These are phyloP conservation scores for Fragilaria radians DNA, from an alignment of 108 stramenopile species.

Conservation along the genomic window DNA sequence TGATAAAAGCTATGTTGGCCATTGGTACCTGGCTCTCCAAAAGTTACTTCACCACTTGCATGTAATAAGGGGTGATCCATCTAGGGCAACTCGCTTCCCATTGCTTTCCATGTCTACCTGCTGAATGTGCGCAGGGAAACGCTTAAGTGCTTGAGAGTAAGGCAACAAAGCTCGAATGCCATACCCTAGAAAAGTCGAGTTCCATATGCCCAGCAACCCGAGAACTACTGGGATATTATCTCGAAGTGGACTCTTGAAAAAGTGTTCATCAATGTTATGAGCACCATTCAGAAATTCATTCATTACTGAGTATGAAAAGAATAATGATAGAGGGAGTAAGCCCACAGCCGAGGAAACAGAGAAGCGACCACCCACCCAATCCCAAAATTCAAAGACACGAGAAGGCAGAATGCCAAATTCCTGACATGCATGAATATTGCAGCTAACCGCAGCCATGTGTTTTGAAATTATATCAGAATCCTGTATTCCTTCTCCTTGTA, in stretches of 20 bases:
- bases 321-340: conserved; percentile 85
- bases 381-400: conserved; percentile 94
- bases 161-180: conserved; percentile 88
- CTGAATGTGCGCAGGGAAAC: conserved; percentile 95
- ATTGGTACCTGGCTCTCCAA: conserved; percentile 94
- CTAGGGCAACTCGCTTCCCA: conserved; percentile 91
- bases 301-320: conserved; percentile 81
- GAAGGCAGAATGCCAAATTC: conserved; percentile 73
- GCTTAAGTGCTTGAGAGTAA: conserved; percentile 83
- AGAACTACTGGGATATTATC: conserved; percentile 96
- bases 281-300: conserved; percentile 87
- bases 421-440: conserved; percentile 17
- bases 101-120: conserved; percentile 99
- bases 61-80: conserved; percentile 57
- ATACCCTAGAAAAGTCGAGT: conserved; percentile 97
- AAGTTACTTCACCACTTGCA: conserved; percentile 65
- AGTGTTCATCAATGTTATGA: conserved; percentile 97
- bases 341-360: conserved; percentile 79
- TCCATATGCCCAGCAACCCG: conserved; percentile 97
- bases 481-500: conserved; percentile 16
- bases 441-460: conserved; percentile 85
- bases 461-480: conserved; percentile 52
- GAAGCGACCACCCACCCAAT: conserved; percentile 97
- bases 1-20: conserved; percentile 97
- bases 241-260: conserved; percentile 87